These are phyloP conservation scores for Decorospora gaudefroyi DNA, from an alignment of 2,329 filamentous ascomycete species.

Conservation along the genomic window DNA sequence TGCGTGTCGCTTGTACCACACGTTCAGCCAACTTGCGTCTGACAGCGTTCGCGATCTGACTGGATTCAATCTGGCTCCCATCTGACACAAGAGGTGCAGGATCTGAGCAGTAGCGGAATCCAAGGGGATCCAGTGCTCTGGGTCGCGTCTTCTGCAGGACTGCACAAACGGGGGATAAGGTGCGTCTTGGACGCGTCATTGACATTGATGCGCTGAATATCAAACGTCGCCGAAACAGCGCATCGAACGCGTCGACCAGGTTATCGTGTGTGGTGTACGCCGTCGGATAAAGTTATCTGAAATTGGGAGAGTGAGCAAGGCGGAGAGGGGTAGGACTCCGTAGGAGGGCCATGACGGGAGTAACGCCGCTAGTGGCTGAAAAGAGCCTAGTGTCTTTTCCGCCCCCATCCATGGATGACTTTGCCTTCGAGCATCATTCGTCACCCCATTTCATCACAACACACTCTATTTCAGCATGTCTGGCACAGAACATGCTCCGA, in stretches of 20 bases:
- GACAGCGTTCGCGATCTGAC: conserved; percentile 5
- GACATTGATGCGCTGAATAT: conserved; percentile 3
- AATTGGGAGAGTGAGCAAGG: conserved; percentile 5
- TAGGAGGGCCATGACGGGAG: neutral
- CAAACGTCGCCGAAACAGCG: conserved; percentile 6
- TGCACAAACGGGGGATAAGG: neutral
- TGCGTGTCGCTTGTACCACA: conserved; percentile 5
- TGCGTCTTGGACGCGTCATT: conserved; percentile 8
- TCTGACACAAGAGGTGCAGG: conserved; percentile 4
- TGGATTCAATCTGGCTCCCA: conserved; percentile 1
- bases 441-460: conserved; percentile 10
- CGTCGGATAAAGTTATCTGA: neutral
- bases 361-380: conserved; percentile 15
- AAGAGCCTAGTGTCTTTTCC: conserved; percentile 12
- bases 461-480: conserved; percentile 1
- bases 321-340: neutral
- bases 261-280: neutral
- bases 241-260: neutral
- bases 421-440: conserved; percentile 4
- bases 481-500: conserved; percentile 28
- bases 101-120: conserved; percentile 1
- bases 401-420: conserved; percentile 1
- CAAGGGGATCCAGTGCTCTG: neutral
- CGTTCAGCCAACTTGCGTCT: conserved; percentile 4
- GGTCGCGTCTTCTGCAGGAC: conserved; percentile 1